Evolutionary conservation across 805 yeast species (phyloP), one percentile per base, ranked within the genome.

Genomic region (Starmerella tilneyi): DNA sequence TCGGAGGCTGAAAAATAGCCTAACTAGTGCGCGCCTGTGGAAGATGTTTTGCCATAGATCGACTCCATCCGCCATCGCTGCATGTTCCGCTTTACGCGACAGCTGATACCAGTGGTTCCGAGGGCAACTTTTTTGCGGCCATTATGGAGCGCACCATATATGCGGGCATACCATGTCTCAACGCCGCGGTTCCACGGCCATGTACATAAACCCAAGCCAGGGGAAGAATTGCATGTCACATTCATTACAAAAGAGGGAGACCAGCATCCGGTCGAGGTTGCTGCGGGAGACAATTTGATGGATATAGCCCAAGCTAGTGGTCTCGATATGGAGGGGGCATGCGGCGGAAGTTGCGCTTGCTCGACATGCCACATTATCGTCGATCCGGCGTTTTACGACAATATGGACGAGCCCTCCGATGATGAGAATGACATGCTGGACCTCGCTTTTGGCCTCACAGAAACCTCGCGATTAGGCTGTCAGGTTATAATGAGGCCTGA

Each of bases 261-360:
- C 34, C 96, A 86, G 60, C 69, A 76, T 53, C 76, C 82, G 1
- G 75, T 74, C 56, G 96, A 86, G 59, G 97, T 81, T 2, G 80
- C 89, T 2, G 95, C 81, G 55, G 97, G 97, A 12, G 98, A 92
- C 60, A 78, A 86, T 29, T 60, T 92, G 22, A 67, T 92, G 61
- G 98, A 92, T 61, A 85, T 92, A 46, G 98, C 97, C 5, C 97
- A 92, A 66, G 94, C 92, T 3, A 66, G 88, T 60, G 81, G 88
- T 57, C 64, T 92, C 47, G 98, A 92, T 54, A 88, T 92, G 92
- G 98, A 92, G 63, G 71, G 84, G 36, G 98, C 98, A 0, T 92
- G 98, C 65, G 98, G 98, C 19, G 98, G 97, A 3, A 85, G 96
- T 4, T 92, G 98, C 70, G 98, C 98, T 1, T 92, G 98, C 63